Evolutionary conservation across 2,329 filamentous ascomycete species (phyloP).

Genomic region (Lachnum nothofagi): DNA sequence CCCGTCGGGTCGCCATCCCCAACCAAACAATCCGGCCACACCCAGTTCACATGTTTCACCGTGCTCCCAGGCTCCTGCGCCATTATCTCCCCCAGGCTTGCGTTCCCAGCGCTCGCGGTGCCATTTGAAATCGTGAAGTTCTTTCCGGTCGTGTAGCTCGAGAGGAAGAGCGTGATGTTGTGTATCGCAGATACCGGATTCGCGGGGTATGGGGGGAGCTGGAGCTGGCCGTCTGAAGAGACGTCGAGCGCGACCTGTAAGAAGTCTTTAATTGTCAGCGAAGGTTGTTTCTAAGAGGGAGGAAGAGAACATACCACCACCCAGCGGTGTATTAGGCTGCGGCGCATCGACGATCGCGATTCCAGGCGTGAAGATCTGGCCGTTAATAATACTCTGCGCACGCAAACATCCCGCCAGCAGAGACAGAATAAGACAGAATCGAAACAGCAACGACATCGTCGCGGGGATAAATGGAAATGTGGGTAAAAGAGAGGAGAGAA

Average conservation of each 20-base stretch:
- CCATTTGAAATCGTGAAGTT: slow-evolving; percentile 67
- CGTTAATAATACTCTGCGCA: slow-evolving; percentile 54
- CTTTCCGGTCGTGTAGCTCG: slow-evolving; percentile 54
- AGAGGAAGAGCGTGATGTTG: slow-evolving; percentile 64
- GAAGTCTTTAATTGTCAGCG: slow-evolving; percentile 32
- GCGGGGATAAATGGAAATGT: slow-evolving; percentile 6
- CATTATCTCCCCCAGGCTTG: slow-evolving; percentile 58
- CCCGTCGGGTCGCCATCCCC: slow-evolving; percentile 43
- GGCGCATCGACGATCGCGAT: slow-evolving; percentile 62
- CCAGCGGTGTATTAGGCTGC: slow-evolving; percentile 58
- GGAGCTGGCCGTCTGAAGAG: slow-evolving; percentile 58
- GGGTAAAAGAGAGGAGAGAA: slow-evolving; percentile 13
- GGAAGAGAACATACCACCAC: slow-evolving; percentile 46
- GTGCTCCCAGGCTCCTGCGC: slow-evolving; percentile 60
- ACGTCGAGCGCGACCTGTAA: slow-evolving; percentile 65
- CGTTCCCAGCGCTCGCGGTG: slow-evolving; percentile 46
- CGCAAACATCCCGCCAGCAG: slow-evolving; percentile 16
- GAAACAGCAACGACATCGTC: slow-evolving; percentile 15
- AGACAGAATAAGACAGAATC: slow-evolving; percentile 13
- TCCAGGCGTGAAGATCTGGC: slow-evolving; percentile 65
- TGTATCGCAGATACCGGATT: slow-evolving; percentile 53
- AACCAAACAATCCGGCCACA: slow-evolving; percentile 64
- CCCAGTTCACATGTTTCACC: slow-evolving; percentile 69
- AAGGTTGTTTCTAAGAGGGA: neutral
- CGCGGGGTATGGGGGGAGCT: slow-evolving; percentile 51